These are phyloP conservation scores for Aquilaria agallochum DNA, from an alignment of 441 rosid species.

Conservation along the genomic window DNA sequence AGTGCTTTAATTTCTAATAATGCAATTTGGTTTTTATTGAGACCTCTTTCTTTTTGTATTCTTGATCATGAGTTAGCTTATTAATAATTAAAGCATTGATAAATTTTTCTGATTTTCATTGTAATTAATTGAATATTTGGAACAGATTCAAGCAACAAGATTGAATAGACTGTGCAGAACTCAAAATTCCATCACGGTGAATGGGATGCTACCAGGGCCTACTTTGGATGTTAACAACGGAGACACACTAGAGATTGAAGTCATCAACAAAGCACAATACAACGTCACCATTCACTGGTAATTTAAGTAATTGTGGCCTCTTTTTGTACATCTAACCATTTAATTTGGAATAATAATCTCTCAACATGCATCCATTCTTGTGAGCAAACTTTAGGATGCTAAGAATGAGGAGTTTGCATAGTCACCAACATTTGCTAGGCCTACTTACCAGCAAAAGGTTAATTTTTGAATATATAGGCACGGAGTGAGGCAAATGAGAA, in stretches of 20 bases:
- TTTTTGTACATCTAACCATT: background rate
- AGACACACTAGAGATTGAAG: constrained; percentile 66
- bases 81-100: background rate
- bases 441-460: no score
- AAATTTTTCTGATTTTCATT: background rate
- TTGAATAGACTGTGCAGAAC: constrained; percentile 98
- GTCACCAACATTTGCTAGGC: no score
- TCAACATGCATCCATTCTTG: background rate
- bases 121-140: background rate
- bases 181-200: constrained; percentile 71
- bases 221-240: constrained; percentile 74
- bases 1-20: background rate
- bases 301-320: background rate
- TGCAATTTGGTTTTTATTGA: background rate
- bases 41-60: background rate
- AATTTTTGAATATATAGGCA: constrained; percentile 41
- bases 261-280: constrained; percentile 60
- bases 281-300: constrained; percentile 92
- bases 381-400: no score
- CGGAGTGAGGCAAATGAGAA: constrained; percentile 70
- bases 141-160: constrained; percentile 50
- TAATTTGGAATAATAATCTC: no score
- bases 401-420: no score
- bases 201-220: constrained; percentile 92
- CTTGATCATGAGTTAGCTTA: no score